Conservation (phyloP, 2,329 filamentous ascomycete species). For the Scedosporium dehoogii region DNA sequence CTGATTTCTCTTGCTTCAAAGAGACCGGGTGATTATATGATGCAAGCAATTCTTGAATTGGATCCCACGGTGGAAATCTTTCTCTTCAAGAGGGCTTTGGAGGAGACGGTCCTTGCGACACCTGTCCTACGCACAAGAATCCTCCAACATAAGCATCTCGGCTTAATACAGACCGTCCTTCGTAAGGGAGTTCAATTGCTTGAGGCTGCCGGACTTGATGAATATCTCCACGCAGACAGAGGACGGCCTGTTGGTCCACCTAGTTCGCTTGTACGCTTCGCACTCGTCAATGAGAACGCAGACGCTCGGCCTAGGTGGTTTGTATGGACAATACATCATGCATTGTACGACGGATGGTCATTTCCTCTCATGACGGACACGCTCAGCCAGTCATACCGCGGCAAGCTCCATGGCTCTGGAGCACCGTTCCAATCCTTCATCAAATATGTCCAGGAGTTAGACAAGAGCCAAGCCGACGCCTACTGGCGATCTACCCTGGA, state of each 20-base stretch:
- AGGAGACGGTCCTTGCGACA: background rate
- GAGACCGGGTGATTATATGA: conserved; percentile 25
- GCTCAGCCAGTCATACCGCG: background rate
- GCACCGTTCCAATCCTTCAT: background rate
- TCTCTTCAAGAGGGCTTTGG: conserved; percentile 20
- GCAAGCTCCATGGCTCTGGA: no score
- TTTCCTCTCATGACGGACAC: background rate
- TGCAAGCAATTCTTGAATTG: conserved; percentile 17
- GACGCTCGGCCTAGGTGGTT: background rate
- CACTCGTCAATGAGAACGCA: background rate
- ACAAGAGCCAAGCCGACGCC: no score
- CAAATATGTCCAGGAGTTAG: background rate
- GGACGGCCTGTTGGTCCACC: background rate
- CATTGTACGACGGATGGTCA: background rate
- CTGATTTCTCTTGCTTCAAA: conserved; percentile 25
- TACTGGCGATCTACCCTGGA: no score
- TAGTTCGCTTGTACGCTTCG: background rate
- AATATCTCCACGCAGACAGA: background rate
- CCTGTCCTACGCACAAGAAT: no score
- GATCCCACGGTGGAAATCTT: conserved; percentile 10
- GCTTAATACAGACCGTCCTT: background rate
- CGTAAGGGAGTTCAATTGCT: background rate
- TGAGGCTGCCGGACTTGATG: background rate
- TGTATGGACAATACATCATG: background rate
- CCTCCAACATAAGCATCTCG: no score